Percentiles rank a stretch among this genome's conserved stretches.
These are phyloP conservation scores for Beauveria brongniartii DNA, from an alignment of 2,329 filamentous ascomycete genomes.

Conservation along the genomic window DNA sequence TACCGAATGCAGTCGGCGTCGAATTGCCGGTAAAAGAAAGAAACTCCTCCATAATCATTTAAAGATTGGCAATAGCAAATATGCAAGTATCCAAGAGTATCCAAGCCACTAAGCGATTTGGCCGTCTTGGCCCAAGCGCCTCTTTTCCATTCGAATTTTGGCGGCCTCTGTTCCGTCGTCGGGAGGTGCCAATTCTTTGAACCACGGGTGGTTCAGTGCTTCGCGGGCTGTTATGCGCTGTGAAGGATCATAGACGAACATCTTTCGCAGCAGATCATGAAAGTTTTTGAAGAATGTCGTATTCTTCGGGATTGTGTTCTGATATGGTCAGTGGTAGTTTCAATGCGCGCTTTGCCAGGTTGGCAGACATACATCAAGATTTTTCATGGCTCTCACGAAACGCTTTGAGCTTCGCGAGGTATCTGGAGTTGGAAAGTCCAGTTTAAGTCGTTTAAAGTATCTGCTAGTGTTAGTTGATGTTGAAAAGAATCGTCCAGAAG, in stretches of 20 bases:
- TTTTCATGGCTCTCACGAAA: conserved; percentile 68
- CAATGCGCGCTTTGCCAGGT: neutral
- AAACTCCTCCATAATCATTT: neutral
- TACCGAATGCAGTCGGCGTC: neutral
- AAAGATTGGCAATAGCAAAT: neutral
- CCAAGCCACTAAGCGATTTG: conserved; percentile 16
- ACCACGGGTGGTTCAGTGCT: conserved; percentile 60
- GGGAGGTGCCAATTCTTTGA: conserved; percentile 52
- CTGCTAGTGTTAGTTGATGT: conserved; percentile 31
- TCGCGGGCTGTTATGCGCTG: conserved; percentile 60
- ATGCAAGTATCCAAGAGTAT: conserved; percentile 14
- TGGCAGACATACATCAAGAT: conserved; percentile 43
- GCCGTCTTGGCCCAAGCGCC: conserved; percentile 21
- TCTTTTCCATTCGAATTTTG: conserved; percentile 50
- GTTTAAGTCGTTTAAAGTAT: conserved; percentile 57
- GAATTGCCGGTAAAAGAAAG: neutral
- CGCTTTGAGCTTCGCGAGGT: conserved; percentile 56
- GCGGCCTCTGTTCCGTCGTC: conserved; percentile 62
- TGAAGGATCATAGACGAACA: conserved; percentile 60
- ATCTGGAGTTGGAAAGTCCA: conserved; percentile 57
- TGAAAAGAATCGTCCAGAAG: conserved; percentile 1
- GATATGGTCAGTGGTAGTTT: neutral
- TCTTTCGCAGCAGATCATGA: conserved; percentile 55
- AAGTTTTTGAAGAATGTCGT: conserved; percentile 55
- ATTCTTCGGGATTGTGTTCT: conserved; percentile 58